A percentile compares a stretch with the other conserved stretches of the same genome.
These are phyloP conservation scores for Wickerhamiella alocasiicola DNA, from an alignment of 805 yeast genomes.

Conservation along the genomic window DNA sequence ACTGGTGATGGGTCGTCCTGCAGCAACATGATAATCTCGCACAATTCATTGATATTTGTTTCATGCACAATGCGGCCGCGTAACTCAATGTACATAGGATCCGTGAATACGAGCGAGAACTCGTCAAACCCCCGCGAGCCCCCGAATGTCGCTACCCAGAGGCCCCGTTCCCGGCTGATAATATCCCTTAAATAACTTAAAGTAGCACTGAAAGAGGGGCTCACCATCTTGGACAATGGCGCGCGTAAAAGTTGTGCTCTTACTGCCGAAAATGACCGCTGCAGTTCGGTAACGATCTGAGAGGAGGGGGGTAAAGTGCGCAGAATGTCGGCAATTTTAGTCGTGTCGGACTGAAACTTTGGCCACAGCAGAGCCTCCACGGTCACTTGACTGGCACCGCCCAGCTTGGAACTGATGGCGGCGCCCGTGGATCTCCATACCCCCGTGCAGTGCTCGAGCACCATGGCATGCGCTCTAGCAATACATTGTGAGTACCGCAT, in stretches of 20 bases:
- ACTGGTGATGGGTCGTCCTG: constrained; percentile 35
- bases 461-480: constrained; percentile 64
- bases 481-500: constrained; percentile 72
- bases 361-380: constrained; percentile 18
- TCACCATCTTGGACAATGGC: constrained; percentile 11
- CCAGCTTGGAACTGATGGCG: constrained; percentile 8
- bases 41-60: constrained; percentile 48
- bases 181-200: constrained; percentile 58
- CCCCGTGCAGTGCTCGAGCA: constrained; percentile 44
- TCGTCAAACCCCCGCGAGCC: constrained; percentile 32
- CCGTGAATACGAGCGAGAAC: constrained; percentile 55
- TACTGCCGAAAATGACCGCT: constrained; percentile 3
- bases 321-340: background rate
- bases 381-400: constrained; percentile 9
- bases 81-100: constrained; percentile 62
- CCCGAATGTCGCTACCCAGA: constrained; percentile 46
- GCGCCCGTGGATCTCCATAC: constrained; percentile 23
- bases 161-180: constrained; percentile 37
- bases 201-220: constrained; percentile 28
- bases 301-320: background rate
- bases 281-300: constrained; percentile 5
- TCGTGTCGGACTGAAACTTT: constrained; percentile 17
- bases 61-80: constrained; percentile 62
- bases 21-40: constrained; percentile 40
- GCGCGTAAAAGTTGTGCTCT: constrained; percentile 11